Evolutionary conservation across 2,329 filamentous ascomycete genomes (phyloP), one percentile per base, ranked within the genome.

Genomic region (Sporothrix humicola): DNA sequence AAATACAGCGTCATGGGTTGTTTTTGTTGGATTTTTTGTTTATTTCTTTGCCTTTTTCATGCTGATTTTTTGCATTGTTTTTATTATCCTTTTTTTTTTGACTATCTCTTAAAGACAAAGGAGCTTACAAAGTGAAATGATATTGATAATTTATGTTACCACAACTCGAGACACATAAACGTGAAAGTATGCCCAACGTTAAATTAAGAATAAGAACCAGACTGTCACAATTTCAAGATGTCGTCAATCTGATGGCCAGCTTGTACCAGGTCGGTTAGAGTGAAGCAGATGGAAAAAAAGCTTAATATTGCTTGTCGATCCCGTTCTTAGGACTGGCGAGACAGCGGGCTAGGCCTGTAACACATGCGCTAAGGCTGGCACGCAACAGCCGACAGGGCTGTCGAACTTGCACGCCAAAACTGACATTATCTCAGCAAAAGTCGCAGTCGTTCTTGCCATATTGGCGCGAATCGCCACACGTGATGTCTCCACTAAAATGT

Each of bases 221-320:
- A 54, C 17, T 3, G 10, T 20, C 26, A 10, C 56, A 31, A 31
- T 31, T 26, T 58, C 52, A 23, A 56, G 20, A 56, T 56, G 52
- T 56, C n/a, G 56, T 58, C 58, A 6, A 61, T 37, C 17, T 61
- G 58, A 61, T 37, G 56, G 1, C 56, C 56, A n/a, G 26, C 56
- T 59, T 59, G 56, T 59, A 59, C 56, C 56, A 59, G 56, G 56
- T 59, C 56, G 56, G 56, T 59, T 59, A 59, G 56, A 66, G 61
- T 48, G 42, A 13, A 20, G 26, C 42, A 48, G 42, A 23, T 48
- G 13, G 8, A 26, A 46, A 66, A 48, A 44, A 66, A 66, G 61
- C 42, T 66, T 66, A 66, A 66, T 48, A 20, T 17, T 48, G 20
- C 61, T 20, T 48, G 61, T 48, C 61, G 42, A 66, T 48, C 61